Conservation (phyloP, 2,329 filamentous ascomycete species). For the Grosmannia clavigera region DNA sequence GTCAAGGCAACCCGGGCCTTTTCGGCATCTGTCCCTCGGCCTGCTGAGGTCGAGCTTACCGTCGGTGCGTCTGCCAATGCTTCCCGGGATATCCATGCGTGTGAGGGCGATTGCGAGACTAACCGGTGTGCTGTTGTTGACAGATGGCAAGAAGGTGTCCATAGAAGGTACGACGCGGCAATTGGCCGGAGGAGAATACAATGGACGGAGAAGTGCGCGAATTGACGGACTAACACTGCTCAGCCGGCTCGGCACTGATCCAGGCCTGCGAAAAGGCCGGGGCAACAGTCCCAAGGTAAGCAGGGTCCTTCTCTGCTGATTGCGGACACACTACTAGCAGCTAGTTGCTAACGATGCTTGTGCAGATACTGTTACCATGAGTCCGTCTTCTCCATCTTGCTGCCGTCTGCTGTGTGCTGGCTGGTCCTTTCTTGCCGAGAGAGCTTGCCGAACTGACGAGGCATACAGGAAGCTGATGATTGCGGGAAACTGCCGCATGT, state of each 20-base stretch:
- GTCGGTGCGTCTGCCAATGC: slow-evolving; percentile 50
- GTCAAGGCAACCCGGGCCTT: slow-evolving; percentile 62
- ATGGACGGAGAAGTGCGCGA: not conserved
- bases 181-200: slow-evolving; percentile 4
- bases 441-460: not conserved
- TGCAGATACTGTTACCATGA: slow-evolving; percentile 96
- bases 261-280: slow-evolving; percentile 99
- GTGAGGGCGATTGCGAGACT: not conserved
- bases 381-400: slow-evolving; percentile 25
- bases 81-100: slow-evolving; percentile 14
- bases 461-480: slow-evolving; percentile 78
- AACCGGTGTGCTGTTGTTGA: slow-evolving; percentile 18
- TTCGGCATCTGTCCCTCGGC: slow-evolving; percentile 63
- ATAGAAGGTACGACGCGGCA: slow-evolving; percentile 63
- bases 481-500: slow-evolving; percentile 99
- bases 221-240: slow-evolving; percentile 15
- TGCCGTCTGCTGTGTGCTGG: not conserved
- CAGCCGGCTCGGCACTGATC: slow-evolving; percentile 92
- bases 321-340: not conserved
- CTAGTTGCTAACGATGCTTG: slow-evolving; percentile 18
- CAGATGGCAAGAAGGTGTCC: slow-evolving; percentile 96
- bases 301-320: slow-evolving; percentile 4
- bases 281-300: slow-evolving; percentile 70
- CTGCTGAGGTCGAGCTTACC: slow-evolving; percentile 92
- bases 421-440: not conserved